Evolutionary conservation across 345 rosid species (phyloP).

Genomic region (Barbarea vulgaris): DNA sequence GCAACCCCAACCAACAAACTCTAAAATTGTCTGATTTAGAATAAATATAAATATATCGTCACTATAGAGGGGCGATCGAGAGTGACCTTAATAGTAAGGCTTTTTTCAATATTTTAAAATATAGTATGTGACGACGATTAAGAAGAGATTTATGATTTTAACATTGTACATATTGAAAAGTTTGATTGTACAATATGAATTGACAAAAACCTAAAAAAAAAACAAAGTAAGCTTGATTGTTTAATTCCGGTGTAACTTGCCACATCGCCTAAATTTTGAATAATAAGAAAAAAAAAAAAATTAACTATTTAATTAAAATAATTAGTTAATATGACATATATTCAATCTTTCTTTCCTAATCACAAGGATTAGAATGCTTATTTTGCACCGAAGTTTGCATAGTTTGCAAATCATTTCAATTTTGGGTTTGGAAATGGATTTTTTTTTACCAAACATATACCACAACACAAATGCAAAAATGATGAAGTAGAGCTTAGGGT

Average conservation of each 20-base stretch:
- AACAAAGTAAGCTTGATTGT: no score
- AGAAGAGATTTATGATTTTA: conserved; percentile 6
- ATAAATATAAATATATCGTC: conserved; percentile 10
- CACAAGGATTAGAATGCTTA: not conserved
- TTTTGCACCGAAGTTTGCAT: not conserved
- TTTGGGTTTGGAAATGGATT: not conserved
- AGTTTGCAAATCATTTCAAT: not conserved
- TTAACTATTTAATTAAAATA: no score
- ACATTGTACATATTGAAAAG: not conserved
- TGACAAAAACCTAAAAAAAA: no score
- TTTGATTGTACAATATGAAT: no score
- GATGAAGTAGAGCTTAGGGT: not conserved
- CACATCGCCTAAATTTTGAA: no score
- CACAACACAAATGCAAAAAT: no score
- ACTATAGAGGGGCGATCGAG: not conserved
- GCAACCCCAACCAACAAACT: conserved; percentile 21
- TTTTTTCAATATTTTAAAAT: not conserved
- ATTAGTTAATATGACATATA: not conserved
- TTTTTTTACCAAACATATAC: no score
- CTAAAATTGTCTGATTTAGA: conserved; percentile 17
- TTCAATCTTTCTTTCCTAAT: not conserved
- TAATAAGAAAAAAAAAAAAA: no score
- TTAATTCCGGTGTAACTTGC: no score
- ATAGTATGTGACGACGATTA: not conserved
- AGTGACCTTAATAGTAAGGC: not conserved